phyloP scores from a whole-genome alignment of 768 basidiomycete species.

The Podaxis sp. region DNA sequence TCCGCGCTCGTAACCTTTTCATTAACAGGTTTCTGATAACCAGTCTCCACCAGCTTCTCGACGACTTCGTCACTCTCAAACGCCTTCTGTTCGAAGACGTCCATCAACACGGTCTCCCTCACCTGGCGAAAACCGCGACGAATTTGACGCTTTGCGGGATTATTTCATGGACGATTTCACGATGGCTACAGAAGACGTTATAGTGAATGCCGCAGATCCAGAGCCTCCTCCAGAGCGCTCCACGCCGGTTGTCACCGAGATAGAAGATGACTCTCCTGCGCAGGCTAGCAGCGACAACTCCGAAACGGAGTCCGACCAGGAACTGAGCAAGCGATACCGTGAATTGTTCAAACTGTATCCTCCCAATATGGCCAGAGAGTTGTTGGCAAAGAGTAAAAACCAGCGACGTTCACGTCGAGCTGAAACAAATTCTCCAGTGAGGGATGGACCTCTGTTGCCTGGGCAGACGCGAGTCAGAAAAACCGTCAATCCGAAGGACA shows the following conservation, averaged over 20 bases:
- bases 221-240: not conserved
- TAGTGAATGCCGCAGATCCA: not conserved
- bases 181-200: not conserved
- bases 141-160: conserved; percentile 3
- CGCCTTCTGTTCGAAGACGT: not conserved
- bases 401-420: not conserved
- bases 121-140: not conserved
- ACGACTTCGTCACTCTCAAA: not conserved
- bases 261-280: not conserved
- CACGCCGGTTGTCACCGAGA: not conserved
- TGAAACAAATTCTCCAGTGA: conserved; percentile 5
- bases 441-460: conserved; percentile 39
- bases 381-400: not conserved
- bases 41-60: not conserved
- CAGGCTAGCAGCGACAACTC: not conserved
- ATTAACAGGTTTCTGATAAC: not conserved
- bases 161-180: conserved; percentile 7
- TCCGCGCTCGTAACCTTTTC: not conserved
- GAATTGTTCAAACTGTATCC: conserved; percentile 11
- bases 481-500: conserved; percentile 24
- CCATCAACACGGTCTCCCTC: not conserved
- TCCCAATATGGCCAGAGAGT: not conserved
- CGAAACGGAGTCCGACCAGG: not conserved
- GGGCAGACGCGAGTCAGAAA: conserved; percentile 45
- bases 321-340: not conserved